A percentile compares a stretch with the other conserved stretches of the same genome.
Evolutionary conservation across 768 basidiomycete species (phyloP).

Genomic region (Xanthoconium stramineum): DNA sequence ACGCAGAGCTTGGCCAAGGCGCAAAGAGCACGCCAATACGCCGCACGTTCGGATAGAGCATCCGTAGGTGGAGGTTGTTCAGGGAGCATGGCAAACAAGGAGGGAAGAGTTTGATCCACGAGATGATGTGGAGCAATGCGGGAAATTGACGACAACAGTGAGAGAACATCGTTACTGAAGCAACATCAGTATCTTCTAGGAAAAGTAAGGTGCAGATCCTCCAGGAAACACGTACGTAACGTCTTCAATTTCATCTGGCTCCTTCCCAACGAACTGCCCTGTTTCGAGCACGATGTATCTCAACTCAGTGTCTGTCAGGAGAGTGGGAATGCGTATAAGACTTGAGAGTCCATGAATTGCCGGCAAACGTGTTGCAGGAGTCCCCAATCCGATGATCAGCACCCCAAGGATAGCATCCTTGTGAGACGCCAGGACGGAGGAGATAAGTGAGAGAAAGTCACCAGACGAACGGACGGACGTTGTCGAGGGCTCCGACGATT

Average conservation of each 20-base stretch:
- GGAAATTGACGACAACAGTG: conserved; percentile 63
- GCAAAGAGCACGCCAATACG: conserved; percentile 64
- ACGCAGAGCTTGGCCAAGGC: conserved; percentile 71
- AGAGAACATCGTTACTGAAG: conserved; percentile 54
- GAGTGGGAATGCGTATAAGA: conserved; percentile 58
- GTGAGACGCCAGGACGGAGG: conserved; percentile 48
- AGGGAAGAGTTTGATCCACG: conserved; percentile 71
- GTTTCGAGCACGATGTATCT: conserved; percentile 75
- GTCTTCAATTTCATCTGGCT: conserved; percentile 53
- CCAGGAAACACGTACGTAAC: conserved; percentile 36
- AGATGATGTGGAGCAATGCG: conserved; percentile 59
- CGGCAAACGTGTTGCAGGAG: conserved; percentile 46
- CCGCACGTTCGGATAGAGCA: conserved; percentile 52
- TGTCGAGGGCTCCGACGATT: not conserved
- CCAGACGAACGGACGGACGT: conserved; percentile 29
- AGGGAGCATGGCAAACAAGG: conserved; percentile 75
- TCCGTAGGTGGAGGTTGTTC: conserved; percentile 56
- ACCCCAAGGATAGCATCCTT: conserved; percentile 77
- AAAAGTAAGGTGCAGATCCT: not conserved
- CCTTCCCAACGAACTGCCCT: conserved; percentile 57
- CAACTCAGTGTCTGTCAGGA: conserved; percentile 71
- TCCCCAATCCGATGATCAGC: conserved; percentile 56
- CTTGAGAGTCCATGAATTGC: conserved; percentile 66
- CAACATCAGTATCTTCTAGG: not conserved
- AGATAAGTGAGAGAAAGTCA: conserved; percentile 13